Evolutionary conservation across 768 basidiomycete species (phyloP).

Genomic region (Cubamyces lactineus): DNA sequence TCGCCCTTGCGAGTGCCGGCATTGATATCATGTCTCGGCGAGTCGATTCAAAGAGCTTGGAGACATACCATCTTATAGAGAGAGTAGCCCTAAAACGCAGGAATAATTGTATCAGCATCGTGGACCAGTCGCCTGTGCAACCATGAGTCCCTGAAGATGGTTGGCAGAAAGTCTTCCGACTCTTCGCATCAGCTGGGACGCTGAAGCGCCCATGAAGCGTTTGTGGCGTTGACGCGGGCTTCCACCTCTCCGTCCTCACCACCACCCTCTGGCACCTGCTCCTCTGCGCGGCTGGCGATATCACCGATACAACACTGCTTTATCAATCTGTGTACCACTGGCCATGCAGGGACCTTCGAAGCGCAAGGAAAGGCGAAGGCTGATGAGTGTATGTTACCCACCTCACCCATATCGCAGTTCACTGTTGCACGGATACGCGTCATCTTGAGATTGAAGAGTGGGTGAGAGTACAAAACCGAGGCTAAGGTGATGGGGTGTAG

Average conservation of each 20-base stretch:
- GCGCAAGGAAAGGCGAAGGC: too few relatives aligned
- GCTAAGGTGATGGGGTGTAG: background rate
- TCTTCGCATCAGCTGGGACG: too few relatives aligned
- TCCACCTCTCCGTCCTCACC: background rate
- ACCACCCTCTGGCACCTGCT: background rate
- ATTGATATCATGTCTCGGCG: background rate
- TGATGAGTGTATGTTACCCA: constrained; percentile 8
- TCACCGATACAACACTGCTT: too few relatives aligned
- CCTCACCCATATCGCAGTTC: constrained; percentile 40
- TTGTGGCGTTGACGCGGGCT: background rate
- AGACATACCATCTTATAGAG: constrained; percentile 33
- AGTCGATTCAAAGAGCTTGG: too few relatives aligned
- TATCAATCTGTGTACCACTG: too few relatives aligned
- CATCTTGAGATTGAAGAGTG: background rate
- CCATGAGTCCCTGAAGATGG: too few relatives aligned
- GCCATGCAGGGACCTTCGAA: too few relatives aligned
- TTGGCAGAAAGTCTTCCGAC: too few relatives aligned
- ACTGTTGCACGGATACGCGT: constrained; percentile 32
- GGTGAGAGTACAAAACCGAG: background rate
- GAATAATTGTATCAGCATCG: background rate
- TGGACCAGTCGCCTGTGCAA: too few relatives aligned
- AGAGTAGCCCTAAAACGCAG: constrained; percentile 30
- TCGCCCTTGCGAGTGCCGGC: constrained; percentile 27
- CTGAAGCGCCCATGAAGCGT: background rate
- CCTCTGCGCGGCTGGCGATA: background rate